A percentile compares a stretch with the other conserved stretches of the same genome.
These are phyloP conservation scores for Debaryomyces udenii DNA, from an alignment of 1,139 yeast species.

Conservation along the genomic window DNA sequence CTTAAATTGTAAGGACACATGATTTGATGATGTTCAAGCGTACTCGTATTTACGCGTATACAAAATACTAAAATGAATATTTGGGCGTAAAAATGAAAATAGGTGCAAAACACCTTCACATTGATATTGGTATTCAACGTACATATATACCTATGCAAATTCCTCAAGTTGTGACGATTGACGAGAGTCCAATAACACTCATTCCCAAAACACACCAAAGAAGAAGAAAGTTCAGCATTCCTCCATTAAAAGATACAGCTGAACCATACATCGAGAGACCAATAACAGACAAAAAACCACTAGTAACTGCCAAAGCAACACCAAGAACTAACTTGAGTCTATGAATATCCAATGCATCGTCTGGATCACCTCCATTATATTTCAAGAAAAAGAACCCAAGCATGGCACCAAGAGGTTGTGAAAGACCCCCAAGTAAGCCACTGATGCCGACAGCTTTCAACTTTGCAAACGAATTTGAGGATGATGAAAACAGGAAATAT, in stretches of 20 bases:
- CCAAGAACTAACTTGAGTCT: constrained; percentile 58
- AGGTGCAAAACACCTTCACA: constrained; percentile 8
- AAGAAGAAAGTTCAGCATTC: constrained; percentile 54
- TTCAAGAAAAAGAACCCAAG: constrained; percentile 63
- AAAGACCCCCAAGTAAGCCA: constrained; percentile 72
- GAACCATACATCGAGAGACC: constrained; percentile 86
- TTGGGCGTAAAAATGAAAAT: constrained; percentile 8
- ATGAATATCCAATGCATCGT: constrained; percentile 32
- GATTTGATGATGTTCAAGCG: constrained; percentile 7
- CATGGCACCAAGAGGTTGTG: constrained; percentile 90
- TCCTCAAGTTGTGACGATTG: constrained; percentile 13
- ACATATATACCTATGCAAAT: constrained; percentile 3
- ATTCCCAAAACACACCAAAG: constrained; percentile 58
- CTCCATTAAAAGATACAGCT: constrained; percentile 67
- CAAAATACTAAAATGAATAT: neutral
- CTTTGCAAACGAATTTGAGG: constrained; percentile 40
- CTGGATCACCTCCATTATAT: constrained; percentile 38
- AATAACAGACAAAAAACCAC: constrained; percentile 82
- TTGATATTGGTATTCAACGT: too few relatives aligned
- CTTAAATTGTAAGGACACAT: constrained; percentile 5
- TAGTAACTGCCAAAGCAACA: constrained; percentile 66
- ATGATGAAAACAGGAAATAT: constrained; percentile 59
- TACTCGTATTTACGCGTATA: neutral
- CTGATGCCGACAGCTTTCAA: constrained; percentile 66
- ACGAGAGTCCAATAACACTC: constrained; percentile 37